A percentile compares a stretch with the other conserved stretches of the same genome.
phyloP scores from a whole-genome alignment of 2,329 filamentous ascomycete genomes.

The Colletotrichum scovillei region DNA sequence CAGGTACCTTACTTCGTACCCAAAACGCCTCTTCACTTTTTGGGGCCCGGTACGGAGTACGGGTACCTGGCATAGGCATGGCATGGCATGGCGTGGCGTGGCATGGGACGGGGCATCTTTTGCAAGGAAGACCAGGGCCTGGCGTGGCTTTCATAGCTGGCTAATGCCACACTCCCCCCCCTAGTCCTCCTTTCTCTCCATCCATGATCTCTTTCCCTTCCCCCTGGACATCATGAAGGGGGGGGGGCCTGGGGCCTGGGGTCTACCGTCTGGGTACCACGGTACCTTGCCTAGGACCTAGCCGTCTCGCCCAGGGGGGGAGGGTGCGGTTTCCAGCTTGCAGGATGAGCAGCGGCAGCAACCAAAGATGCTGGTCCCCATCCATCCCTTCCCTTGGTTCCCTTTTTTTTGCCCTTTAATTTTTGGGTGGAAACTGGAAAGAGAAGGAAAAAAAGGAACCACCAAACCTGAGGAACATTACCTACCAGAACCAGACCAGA shows the following conservation, averaged over 20 bases:
- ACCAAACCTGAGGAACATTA: slow-evolving; percentile 35
- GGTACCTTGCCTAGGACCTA: slow-evolving; percentile 12
- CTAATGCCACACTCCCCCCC: slow-evolving; percentile 28
- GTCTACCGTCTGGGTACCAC: not conserved
- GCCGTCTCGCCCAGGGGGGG: slow-evolving; percentile 21
- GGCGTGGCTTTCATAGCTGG: not conserved
- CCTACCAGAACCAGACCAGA: not conserved
- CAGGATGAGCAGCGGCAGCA: slow-evolving; percentile 1
- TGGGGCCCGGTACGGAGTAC: slow-evolving; percentile 26
- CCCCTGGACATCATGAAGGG: slow-evolving; percentile 26
- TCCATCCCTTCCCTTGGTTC: slow-evolving; percentile 20
- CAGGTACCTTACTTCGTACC: not conserved
- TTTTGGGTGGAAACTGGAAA: slow-evolving; percentile 30
- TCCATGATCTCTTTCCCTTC: not conserved
- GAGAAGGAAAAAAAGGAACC: slow-evolving; percentile 23
- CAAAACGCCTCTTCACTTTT: not conserved
- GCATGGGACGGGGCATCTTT: slow-evolving; percentile 3
- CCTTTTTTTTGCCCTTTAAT: slow-evolving; percentile 34
- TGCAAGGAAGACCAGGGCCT: slow-evolving; percentile 17
- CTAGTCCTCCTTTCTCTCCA: not conserved
- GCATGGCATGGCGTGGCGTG: slow-evolving; percentile 20
- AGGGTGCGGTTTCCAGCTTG: slow-evolving; percentile 24
- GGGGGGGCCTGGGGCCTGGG: slow-evolving; percentile 2
- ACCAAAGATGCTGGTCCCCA: not conserved
- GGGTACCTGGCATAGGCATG: slow-evolving; percentile 34